These are phyloP conservation scores for Penicillium sp. DNA, from an alignment of 2,329 filamentous ascomycete species.

Conservation along the genomic window DNA sequence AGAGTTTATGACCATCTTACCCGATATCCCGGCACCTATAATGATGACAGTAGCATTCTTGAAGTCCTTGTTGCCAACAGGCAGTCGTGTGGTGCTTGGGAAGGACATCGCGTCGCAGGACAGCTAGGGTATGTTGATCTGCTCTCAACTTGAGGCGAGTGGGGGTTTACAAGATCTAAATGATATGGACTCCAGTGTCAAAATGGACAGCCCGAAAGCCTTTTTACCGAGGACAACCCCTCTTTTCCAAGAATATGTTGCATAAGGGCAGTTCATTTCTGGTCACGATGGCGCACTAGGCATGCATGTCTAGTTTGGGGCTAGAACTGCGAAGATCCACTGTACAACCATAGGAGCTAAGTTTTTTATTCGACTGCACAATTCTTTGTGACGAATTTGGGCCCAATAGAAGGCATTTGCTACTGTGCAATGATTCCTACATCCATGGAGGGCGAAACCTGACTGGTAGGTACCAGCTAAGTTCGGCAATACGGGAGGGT, in stretches of 20 bases:
- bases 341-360: too few species aligned
- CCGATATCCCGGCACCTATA: conserved; percentile 60
- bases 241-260: neutral
- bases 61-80: conserved; percentile 53
- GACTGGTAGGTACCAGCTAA: neutral
- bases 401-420: too few species aligned
- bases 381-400: too few species aligned
- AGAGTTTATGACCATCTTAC: conserved; percentile 32
- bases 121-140: neutral
- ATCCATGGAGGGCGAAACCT: too few species aligned
- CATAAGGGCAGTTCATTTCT: neutral
- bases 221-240: neutral
- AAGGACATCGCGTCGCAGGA: conserved; percentile 7
- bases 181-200: neutral
- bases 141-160: too few species aligned
- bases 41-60: conserved; percentile 60
- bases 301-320: neutral
- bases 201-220: neutral
- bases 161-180: neutral
- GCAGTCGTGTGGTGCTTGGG: conserved; percentile 12
- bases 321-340: too few species aligned
- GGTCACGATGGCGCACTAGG: neutral
- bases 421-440: too few species aligned
- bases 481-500: neutral
- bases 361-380: too few species aligned